Evolutionary conservation across 495 filamentous ascomycete species (phyloP).

Genomic region (Penicillium canariense): DNA sequence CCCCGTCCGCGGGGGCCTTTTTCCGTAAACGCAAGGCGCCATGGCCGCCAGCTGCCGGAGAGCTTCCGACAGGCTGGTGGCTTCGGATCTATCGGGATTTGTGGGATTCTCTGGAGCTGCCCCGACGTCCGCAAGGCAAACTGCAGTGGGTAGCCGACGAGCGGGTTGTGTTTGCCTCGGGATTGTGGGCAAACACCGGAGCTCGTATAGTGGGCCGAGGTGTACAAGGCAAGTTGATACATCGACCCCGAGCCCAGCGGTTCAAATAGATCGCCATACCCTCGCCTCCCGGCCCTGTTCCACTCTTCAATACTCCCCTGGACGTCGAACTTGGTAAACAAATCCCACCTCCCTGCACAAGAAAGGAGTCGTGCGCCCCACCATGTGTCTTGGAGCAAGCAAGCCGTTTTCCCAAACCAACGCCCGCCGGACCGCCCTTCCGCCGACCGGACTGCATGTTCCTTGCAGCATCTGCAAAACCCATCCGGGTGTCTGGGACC

Average conservation of each 20-base stretch:
- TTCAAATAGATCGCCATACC: not conserved
- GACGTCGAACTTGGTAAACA: too few relatives aligned
- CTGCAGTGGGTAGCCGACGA: not conserved
- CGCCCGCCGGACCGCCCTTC: conserved; percentile 19
- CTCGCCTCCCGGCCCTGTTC: conserved; percentile 1
- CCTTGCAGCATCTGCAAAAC: conserved; percentile 21
- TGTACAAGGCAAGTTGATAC: not conserved
- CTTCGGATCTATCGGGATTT: conserved; percentile 25
- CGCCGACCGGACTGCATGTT: conserved; percentile 8
- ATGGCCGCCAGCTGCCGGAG: conserved; percentile 4
- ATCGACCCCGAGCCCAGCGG: too few relatives aligned
- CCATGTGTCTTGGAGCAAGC: conserved; percentile 17
- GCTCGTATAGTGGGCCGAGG: not conserved
- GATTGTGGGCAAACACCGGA: not conserved
- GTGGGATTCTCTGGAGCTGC: not conserved
- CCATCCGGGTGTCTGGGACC: conserved; percentile 14
- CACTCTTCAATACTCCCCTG: not conserved
- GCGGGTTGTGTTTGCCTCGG: not conserved
- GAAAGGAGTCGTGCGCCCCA: conserved; percentile 1
- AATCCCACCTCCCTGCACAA: conserved; percentile 11
- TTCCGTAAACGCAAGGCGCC: conserved; percentile 16
- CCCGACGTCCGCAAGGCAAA: not conserved
- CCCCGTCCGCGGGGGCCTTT: not conserved
- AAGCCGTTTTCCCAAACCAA: conserved; percentile 6
- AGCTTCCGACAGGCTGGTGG: conserved; percentile 1